phyloP scores from a whole-genome alignment of 139 green algal genomes.

The Asterochloris sp. region DNA sequence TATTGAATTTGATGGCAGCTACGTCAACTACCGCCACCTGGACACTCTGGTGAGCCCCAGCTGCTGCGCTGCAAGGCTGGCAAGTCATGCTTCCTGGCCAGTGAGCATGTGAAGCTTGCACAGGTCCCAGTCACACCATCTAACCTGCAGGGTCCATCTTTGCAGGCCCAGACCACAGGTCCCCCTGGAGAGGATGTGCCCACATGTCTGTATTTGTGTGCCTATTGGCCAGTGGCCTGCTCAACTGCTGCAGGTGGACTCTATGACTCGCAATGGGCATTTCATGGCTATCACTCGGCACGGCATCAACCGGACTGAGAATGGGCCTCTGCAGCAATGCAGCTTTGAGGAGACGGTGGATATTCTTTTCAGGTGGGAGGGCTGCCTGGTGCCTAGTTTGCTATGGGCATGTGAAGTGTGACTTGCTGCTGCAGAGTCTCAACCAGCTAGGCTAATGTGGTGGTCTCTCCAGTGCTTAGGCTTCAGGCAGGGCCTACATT shows the following conservation, averaged over 20 bases:
- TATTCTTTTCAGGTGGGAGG: constrained; percentile 75
- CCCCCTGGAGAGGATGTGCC: too few species aligned
- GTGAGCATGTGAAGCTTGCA: too few species aligned
- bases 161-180: too few species aligned
- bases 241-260: constrained; percentile 51
- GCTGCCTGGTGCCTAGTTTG: background rate
- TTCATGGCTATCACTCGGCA: constrained; percentile 99
- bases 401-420: background rate
- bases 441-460: too few species aligned
- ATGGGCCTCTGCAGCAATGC: constrained; percentile 87
- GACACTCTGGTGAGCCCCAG: constrained; percentile 67
- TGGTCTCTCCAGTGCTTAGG: too few species aligned
- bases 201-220: too few species aligned
- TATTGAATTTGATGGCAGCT: constrained; percentile 98
- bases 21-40: constrained; percentile 98
- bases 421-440: background rate
- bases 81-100: too few species aligned
- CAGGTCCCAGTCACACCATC: too few species aligned
- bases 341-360: constrained; percentile 99
- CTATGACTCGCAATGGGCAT: constrained; percentile 89
- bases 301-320: constrained; percentile 96
- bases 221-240: too few species aligned
- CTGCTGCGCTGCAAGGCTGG: constrained; percentile 32
- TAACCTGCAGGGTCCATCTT: too few species aligned
- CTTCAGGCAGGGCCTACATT: too few species aligned